These are phyloP conservation scores for Cladophialophora psammophila DNA, from an alignment of 2,329 filamentous ascomycete species.

Conservation along the genomic window DNA sequence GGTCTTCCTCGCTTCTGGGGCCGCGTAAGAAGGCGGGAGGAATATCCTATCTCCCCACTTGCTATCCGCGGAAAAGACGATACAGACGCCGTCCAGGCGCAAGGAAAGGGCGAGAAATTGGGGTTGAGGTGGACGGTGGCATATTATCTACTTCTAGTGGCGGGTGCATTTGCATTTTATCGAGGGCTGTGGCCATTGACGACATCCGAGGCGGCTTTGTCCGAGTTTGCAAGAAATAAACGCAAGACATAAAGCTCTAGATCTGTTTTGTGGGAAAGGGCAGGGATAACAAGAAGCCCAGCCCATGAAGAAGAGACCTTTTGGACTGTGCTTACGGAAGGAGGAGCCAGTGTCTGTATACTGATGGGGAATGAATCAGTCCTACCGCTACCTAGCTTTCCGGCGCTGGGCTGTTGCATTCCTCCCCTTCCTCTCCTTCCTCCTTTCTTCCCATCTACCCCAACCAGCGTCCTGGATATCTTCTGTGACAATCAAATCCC, in stretches of 20 bases:
- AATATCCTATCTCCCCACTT: constrained; percentile 42
- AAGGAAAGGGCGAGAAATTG: constrained; percentile 44
- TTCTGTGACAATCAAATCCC: constrained; percentile 86
- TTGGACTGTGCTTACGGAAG: neutral
- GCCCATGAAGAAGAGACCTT: neutral
- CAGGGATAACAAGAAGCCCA: neutral
- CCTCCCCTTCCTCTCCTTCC: constrained; percentile 45
- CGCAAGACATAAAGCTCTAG: neutral
- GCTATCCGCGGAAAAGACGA: constrained; percentile 52
- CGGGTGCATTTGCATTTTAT: constrained; percentile 76
- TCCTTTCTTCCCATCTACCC: constrained; percentile 80
- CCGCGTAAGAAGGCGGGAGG: constrained; percentile 63
- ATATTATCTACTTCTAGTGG: constrained; percentile 80
- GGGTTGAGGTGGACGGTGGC: constrained; percentile 71
- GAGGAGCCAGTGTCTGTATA: neutral
- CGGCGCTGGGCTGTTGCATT: constrained; percentile 13
- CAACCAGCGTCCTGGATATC: constrained; percentile 91
- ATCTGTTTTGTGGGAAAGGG: neutral
- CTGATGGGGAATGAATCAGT: neutral
- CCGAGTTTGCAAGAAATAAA: constrained; percentile 30
- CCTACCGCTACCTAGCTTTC: constrained; percentile 22
- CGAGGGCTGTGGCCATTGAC: constrained; percentile 75
- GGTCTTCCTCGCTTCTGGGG: constrained; percentile 89
- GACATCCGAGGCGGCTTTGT: constrained; percentile 53
- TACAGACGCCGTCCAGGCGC: constrained; percentile 38